phyloP scores from a whole-genome alignment of 805 yeast species.

The Starmerella stellata region DNA sequence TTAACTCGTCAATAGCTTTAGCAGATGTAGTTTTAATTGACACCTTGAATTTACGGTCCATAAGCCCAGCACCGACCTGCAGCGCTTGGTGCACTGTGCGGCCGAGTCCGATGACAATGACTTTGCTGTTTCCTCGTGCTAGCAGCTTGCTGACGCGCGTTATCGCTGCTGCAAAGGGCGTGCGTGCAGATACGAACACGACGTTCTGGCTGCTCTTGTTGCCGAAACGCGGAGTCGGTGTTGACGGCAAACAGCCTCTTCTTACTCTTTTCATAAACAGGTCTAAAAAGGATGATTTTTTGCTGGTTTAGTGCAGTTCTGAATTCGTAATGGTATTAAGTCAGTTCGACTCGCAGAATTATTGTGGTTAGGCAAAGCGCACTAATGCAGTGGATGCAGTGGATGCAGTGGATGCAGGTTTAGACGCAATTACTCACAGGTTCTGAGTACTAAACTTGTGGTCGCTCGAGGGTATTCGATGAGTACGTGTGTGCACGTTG shows the following conservation, averaged over 20 bases:
- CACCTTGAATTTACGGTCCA: slow-evolving; percentile 32
- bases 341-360: no score
- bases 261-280: neutral
- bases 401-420: no score
- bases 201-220: slow-evolving; percentile 4
- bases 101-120: slow-evolving; percentile 62
- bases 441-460: no score
- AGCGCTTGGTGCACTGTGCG: slow-evolving; percentile 44
- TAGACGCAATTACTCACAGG: no score
- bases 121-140: slow-evolving; percentile 27
- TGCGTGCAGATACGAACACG: slow-evolving; percentile 40
- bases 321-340: no score
- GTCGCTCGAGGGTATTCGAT: no score
- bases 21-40: slow-evolving; percentile 48
- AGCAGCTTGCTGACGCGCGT: slow-evolving; percentile 44
- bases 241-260: neutral
- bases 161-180: slow-evolving; percentile 58
- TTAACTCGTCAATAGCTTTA: slow-evolving; percentile 54
- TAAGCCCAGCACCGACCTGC: slow-evolving; percentile 44
- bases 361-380: no score
- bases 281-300: no score
- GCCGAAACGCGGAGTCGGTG: neutral
- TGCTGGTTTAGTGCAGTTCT: no score
- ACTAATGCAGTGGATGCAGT: no score
- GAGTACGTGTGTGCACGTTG: no score